Evolutionary conservation across 1,284 basidiomycete genomes (phyloP), one percentile per base, ranked within the genome.

Genomic region (Cystobasidium slooffiae): DNA sequence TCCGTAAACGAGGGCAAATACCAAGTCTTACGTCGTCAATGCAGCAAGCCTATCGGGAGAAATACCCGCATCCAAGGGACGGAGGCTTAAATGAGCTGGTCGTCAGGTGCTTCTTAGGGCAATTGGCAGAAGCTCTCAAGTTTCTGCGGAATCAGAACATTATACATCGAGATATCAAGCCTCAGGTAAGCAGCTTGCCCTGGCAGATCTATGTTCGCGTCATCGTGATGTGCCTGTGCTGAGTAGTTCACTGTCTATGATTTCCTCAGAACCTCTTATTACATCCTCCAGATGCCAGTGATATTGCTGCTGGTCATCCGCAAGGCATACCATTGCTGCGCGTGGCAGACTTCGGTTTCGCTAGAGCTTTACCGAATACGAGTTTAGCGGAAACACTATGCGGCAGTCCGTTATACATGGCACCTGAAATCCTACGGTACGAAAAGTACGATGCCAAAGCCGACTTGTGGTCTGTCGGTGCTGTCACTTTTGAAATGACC

Each of bases 331-430:
- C 94, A 0, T 88, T 97, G n/a, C 88, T 97, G 78, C 96, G 97
- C 83, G 89, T 97, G 5, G 97, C 96, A 31, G 96, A 99, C 83
- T 99, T 99, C 82, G 96, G 96, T 0, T 99, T 99, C 80, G 97
- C 97, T 0, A 88, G 97, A 14, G 91, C 91, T 44, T 85, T 99
- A 7, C 94, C 95, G 0, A 91, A 91, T 59, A 90, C 93, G 4
- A 91, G 93, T 85, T 88, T 99, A 87, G 97, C 96, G 9, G 96
- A 99, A 83, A 99, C 96, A 1, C 86, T 99, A 0, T 99, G 96
- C 81, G 96, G 97, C 8, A 97, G 94, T 22, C 96, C 97, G 89
- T 84, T 99, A 43, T 99, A 99, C 84, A 99, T 99, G 96, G 96
- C 97, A 0, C 96, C 96, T 0, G 96, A 99, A 83, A 99, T 99